These are phyloP conservation scores for Mycena chlorophos DNA, from an alignment of 768 basidiomycete genomes.

Conservation along the genomic window DNA sequence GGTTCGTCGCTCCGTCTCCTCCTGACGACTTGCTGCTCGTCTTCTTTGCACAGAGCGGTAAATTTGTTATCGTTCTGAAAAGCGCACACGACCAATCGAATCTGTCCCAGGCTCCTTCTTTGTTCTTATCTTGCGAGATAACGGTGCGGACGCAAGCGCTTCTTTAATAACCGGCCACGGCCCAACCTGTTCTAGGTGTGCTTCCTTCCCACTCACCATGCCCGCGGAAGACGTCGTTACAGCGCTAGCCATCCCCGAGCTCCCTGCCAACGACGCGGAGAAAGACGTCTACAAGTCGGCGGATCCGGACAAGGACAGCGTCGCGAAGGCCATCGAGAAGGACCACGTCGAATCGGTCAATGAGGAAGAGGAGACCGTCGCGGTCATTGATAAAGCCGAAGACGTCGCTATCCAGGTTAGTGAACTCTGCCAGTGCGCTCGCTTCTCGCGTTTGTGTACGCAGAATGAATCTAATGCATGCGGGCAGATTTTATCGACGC, in stretches of 20 bases:
- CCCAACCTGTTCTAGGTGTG: too few relatives aligned
- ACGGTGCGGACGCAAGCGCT: too few relatives aligned
- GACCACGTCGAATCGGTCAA: constrained; percentile 12
- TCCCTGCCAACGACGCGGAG: background rate
- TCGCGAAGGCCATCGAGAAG: constrained; percentile 8
- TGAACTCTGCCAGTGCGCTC: background rate
- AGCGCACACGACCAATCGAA: too few relatives aligned
- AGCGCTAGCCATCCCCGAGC: background rate
- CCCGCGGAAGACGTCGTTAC: too few relatives aligned
- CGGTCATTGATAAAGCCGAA: constrained; percentile 41
- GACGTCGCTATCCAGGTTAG: constrained; percentile 45
- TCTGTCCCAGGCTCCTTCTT: too few relatives aligned
- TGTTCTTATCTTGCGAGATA: too few relatives aligned
- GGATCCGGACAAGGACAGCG: constrained; percentile 2
- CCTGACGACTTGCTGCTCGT: too few relatives aligned
- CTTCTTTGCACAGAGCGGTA: too few relatives aligned
- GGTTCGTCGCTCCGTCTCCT: too few relatives aligned
- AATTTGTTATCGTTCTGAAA: too few relatives aligned
- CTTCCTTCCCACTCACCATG: too few relatives aligned
- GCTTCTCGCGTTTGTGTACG: background rate
- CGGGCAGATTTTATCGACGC: constrained; percentile 44
- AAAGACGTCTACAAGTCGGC: constrained; percentile 11
- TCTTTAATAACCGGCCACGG: too few relatives aligned
- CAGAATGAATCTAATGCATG: background rate
- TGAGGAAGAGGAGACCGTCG: constrained; percentile 16